Conservation (phyloP, 1,284 basidiomycete species). For the Sporisorium graminicola region DNA sequence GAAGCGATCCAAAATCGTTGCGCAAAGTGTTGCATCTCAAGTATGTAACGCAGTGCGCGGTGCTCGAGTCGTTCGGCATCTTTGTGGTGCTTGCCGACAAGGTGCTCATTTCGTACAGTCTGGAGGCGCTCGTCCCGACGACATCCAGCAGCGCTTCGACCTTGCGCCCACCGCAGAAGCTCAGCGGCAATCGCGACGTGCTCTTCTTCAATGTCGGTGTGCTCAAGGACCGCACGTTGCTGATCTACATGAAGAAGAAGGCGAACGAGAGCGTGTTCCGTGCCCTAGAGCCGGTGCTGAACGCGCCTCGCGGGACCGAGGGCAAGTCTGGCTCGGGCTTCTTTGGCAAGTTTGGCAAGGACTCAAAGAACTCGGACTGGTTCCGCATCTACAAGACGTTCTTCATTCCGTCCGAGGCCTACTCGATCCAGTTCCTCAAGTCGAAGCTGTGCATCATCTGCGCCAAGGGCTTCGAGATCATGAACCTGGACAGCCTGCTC, state of each 20-base stretch:
- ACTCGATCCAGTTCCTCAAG: slow-evolving; percentile 88
- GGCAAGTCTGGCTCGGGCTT: slow-evolving; percentile 75
- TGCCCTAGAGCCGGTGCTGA: slow-evolving; percentile 89
- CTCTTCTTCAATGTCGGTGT: slow-evolving; percentile 93
- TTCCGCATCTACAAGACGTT: slow-evolving; percentile 93
- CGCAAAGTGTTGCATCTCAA: slow-evolving; percentile 89
- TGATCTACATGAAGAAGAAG: slow-evolving; percentile 95
- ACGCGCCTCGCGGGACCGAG: slow-evolving; percentile 80
- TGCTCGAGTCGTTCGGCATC: slow-evolving; percentile 93
- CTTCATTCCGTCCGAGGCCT: slow-evolving; percentile 89
- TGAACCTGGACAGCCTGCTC: slow-evolving; percentile 83
- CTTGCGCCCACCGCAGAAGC: slow-evolving; percentile 78
- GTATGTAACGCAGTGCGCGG: slow-evolving; percentile 91
- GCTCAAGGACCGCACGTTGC: slow-evolving; percentile 83
- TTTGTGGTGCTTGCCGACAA: slow-evolving; percentile 94
- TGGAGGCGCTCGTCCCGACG: slow-evolving; percentile 93
- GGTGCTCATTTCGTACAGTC: slow-evolving; percentile 79
- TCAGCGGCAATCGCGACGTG: slow-evolving; percentile 89
- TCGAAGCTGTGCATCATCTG: slow-evolving; percentile 91
- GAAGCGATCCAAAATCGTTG: slow-evolving; percentile 86
- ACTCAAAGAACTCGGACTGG: slow-evolving; percentile 86
- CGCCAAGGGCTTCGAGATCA: slow-evolving; percentile 89
- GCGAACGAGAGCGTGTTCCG: slow-evolving; percentile 91
- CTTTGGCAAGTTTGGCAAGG: slow-evolving; percentile 80
- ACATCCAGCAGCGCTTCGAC: slow-evolving; percentile 73